These are phyloP conservation scores for Phyllosticta citrichinensis DNA, from an alignment of 2,329 filamentous ascomycete species.

Conservation along the genomic window DNA sequence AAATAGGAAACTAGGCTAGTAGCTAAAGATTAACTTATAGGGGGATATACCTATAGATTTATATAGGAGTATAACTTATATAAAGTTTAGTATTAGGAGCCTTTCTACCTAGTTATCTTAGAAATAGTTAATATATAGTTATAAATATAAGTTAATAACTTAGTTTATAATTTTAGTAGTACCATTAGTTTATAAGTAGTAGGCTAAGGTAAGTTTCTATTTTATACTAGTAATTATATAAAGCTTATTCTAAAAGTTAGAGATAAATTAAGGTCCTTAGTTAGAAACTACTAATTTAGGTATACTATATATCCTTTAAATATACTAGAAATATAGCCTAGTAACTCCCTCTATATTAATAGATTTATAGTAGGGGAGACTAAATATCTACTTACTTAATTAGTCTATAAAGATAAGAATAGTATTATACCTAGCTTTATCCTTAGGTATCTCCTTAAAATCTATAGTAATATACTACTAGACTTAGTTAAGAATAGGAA, in stretches of 20 bases:
- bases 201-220: neutral
- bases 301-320: neutral
- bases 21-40: neutral
- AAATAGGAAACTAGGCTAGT: neutral
- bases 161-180: neutral
- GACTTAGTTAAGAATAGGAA: no score
- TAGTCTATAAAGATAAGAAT: no score
- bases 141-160: neutral
- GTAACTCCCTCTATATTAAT: neutral
- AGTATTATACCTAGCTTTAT: no score
- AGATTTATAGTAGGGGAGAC: no score
- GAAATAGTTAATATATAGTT: neutral
- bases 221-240: neutral
- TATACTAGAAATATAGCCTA: neutral
- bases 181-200: neutral
- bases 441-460: no score
- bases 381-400: no score
- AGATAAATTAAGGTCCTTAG: neutral
- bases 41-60: neutral
- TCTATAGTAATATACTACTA: no score
- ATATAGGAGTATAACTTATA: neutral
- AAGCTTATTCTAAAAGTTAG: neutral
- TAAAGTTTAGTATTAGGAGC: neutral
- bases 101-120: neutral
- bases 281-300: neutral